A percentile compares a stretch with the other conserved stretches of the same genome.
phyloP scores from a whole-genome alignment of 495 filamentous ascomycete genomes.

The Aspergillus egyptiacus region DNA sequence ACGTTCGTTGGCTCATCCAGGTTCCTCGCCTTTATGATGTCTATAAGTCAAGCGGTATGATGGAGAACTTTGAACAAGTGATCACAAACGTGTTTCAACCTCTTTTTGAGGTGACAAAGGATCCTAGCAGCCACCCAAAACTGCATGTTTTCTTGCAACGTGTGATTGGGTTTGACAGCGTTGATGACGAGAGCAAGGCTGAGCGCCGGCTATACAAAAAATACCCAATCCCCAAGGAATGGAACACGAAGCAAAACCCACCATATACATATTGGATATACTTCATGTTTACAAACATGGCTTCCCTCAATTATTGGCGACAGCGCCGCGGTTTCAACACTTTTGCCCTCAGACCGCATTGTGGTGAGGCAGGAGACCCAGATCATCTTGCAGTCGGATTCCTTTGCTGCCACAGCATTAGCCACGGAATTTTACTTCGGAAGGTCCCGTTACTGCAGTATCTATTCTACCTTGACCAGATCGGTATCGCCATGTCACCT shows the following conservation, averaged over 20 bases:
- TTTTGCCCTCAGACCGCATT: conserved; percentile 88
- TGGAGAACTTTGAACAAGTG: conserved; percentile 85
- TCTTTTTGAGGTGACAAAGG: conserved; percentile 86
- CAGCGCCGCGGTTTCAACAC: conserved; percentile 93
- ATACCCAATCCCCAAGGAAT: conserved; percentile 81
- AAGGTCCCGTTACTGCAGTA: conserved; percentile 96
- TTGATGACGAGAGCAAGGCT: conserved; percentile 96
- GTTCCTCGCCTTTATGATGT: conserved; percentile 92
- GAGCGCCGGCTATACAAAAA: conserved; percentile 89
- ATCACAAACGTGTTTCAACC: conserved; percentile 90
- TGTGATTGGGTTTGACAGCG: conserved; percentile 94
- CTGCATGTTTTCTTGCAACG: conserved; percentile 92
- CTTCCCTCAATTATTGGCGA: conserved; percentile 85
- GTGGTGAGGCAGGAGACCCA: conserved; percentile 93
- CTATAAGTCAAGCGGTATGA: conserved; percentile 80
- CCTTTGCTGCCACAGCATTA: conserved; percentile 95
- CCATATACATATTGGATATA: conserved; percentile 99
- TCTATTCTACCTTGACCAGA: conserved; percentile 95
- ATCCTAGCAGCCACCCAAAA: conserved; percentile 82
- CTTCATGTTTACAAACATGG: conserved; percentile 90
- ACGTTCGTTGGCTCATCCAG: conserved; percentile 96
- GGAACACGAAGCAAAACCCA: conserved; percentile 89
- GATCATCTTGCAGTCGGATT: conserved; percentile 91
- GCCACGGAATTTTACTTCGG: conserved; percentile 84
- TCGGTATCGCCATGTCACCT: conserved; percentile 98